Evolutionary conservation across 2,329 filamentous ascomycete genomes (phyloP).

Genomic region (Hysterium pulicare): DNA sequence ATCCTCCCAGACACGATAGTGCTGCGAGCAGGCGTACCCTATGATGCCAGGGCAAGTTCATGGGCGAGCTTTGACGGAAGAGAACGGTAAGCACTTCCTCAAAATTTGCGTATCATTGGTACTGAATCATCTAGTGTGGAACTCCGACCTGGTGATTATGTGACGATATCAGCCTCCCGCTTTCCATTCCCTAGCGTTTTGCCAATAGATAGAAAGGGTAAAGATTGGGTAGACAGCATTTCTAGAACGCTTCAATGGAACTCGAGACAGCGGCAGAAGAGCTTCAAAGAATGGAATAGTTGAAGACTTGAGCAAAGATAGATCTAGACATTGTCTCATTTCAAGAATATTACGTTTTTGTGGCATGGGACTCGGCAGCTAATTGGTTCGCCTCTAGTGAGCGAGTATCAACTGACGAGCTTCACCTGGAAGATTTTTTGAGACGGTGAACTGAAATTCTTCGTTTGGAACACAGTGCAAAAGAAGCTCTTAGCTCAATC

Average conservation of each 20-base stretch:
- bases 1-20: constrained; percentile 96
- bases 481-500: too few relatives aligned
- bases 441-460: too few relatives aligned
- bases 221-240: constrained; percentile 82
- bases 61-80: constrained; percentile 99
- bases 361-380: too few relatives aligned
- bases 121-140: constrained; percentile 50
- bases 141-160: constrained; percentile 74
- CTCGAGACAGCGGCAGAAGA: constrained; percentile 72
- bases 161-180: constrained; percentile 75
- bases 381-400: too few relatives aligned
- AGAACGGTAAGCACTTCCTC: constrained; percentile 56
- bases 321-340: too few relatives aligned
- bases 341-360: too few relatives aligned
- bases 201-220: constrained; percentile 63
- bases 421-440: too few relatives aligned
- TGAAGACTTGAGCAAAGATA: too few relatives aligned
- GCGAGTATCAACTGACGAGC: too few relatives aligned
- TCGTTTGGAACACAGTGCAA: too few relatives aligned
- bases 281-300: constrained; percentile 43
- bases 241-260: constrained; percentile 79
- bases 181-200: constrained; percentile 79
- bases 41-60: constrained; percentile 79
- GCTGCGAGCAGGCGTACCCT: constrained; percentile 87
- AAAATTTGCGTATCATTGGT: background rate